Evolutionary conservation across 495 filamentous ascomycete species (phyloP), one percentile per base, ranked within the genome.

Genomic region (Trichoderma asperelloides): DNA sequence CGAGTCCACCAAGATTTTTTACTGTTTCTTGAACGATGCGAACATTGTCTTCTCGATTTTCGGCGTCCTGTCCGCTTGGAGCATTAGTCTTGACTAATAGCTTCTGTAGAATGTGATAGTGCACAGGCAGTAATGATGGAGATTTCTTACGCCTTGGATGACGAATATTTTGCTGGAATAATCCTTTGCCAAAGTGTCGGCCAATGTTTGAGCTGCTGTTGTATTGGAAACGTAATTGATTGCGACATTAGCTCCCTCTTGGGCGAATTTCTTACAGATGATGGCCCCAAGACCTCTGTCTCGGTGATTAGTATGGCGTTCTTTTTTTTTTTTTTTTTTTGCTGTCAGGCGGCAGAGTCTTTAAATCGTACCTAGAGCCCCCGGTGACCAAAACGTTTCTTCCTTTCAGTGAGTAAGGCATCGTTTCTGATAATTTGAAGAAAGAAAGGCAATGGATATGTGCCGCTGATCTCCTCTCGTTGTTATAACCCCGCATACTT

Each of bases 301-400:
- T 16, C 43, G 43, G 2, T 60, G 55, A 11, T 60, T 60, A 30
- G 23, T 30, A 27, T 2, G 12, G 41, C 7, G 12, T 3, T 45
- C 18, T 2, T 5, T 45, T n/a, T 3, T 45, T 12, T 2, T 5
- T 45, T 3, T 45, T 12, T 2, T 5, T 45, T 45, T 18, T 18
- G 16, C 5, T 5, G 49, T 57, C 18, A 57, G n/a, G 23, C n/a
- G 7, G 49, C 5, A 57, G 49, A 57, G 18, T 5, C 33, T 7
- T 37, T 7, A 8, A 18, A n/a, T 18, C 15, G 12, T 28, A 60
- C 55, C 55, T 60, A 67, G 65, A n/a, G 57, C 87, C 88, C 23
- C 86, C 89, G 0, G 86, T 90, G 63, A 92, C 77, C 23, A 91
- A 81, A 39, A 90, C 84, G 70, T 87, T 90, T 57, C 86, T 80